These are phyloP conservation scores for Symbiotaphrina buchneri DNA, from an alignment of 495 filamentous ascomycete genomes.

Conservation along the genomic window DNA sequence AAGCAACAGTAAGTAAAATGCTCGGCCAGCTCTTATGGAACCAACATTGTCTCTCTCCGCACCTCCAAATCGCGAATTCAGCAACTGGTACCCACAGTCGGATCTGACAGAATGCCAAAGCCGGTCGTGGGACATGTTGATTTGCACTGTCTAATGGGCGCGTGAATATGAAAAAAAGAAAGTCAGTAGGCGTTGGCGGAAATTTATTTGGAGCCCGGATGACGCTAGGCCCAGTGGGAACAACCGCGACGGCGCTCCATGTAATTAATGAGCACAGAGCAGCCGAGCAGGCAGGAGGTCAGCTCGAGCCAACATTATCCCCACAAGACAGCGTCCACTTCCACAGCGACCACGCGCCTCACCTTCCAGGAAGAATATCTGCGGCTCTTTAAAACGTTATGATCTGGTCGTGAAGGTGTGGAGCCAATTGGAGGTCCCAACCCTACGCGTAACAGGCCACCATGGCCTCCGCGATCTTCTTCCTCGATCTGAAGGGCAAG, in stretches of 20 bases:
- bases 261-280: background rate
- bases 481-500: constrained; percentile 99
- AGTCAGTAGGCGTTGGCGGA: constrained; percentile 11
- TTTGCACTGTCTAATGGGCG: constrained; percentile 77
- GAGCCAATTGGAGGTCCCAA: constrained; percentile 4
- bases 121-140: constrained; percentile 36
- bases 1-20: constrained; percentile 46
- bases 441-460: too few relatives aligned
- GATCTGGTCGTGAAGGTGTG: too few relatives aligned
- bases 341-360: too few relatives aligned
- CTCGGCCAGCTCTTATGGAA: constrained; percentile 85
- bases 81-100: constrained; percentile 24
- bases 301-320: background rate
- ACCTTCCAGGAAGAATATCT: too few relatives aligned
- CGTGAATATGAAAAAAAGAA: constrained; percentile 32
- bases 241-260: background rate
- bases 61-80: constrained; percentile 61
- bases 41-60: constrained; percentile 47
- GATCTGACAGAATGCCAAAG: constrained; percentile 48
- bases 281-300: constrained; percentile 1
- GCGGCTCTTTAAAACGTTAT: too few relatives aligned
- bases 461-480: constrained; percentile 98
- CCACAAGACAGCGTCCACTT: background rate
- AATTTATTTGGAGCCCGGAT: background rate
- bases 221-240: constrained; percentile 16